Conservation (phyloP, 306 rosid species). For the Rosa chinensis region DNA sequence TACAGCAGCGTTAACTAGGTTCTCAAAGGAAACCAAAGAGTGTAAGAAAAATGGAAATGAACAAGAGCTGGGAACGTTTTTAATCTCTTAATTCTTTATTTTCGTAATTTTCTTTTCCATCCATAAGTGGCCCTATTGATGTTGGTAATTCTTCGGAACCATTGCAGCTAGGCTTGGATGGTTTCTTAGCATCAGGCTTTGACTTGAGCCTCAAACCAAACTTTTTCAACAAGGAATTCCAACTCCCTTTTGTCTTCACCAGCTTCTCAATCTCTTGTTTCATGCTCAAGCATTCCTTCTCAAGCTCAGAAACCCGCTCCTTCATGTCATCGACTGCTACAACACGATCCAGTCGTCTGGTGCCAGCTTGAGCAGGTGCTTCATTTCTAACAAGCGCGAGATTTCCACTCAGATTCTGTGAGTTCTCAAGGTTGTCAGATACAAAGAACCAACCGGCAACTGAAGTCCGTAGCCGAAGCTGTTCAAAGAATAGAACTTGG, state of each 20-base stretch:
- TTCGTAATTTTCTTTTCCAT: constrained; percentile 39
- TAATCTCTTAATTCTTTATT: constrained; percentile 28
- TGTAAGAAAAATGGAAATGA: not conserved
- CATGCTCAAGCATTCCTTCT: constrained; percentile 77
- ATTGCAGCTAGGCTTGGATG: constrained; percentile 32
- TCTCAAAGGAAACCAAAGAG: not conserved
- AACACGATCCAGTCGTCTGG: constrained; percentile 23
- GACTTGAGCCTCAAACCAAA: constrained; percentile 51
- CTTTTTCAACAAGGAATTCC: constrained; percentile 65
- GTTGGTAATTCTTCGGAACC: constrained; percentile 47
- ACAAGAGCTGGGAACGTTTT: not conserved
- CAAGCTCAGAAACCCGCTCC: constrained; percentile 66
- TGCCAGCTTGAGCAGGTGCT: constrained; percentile 22
- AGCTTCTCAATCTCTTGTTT: constrained; percentile 70
- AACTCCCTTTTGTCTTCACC: constrained; percentile 67
- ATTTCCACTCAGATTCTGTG: constrained; percentile 48
- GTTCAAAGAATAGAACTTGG: constrained; percentile 93
- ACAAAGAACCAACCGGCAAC: constrained; percentile 76
- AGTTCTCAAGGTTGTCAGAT: constrained; percentile 64
- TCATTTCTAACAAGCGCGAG: constrained; percentile 44
- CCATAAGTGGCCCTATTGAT: constrained; percentile 13
- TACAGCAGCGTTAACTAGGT: not conserved
- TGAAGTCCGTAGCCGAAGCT: constrained; percentile 79
- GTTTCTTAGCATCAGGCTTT: constrained; percentile 47
- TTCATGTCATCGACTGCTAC: constrained; percentile 54